Base-by-base conservation (phyloP, 140 eudicot species). In the Ambrosia hybrid region DNA sequence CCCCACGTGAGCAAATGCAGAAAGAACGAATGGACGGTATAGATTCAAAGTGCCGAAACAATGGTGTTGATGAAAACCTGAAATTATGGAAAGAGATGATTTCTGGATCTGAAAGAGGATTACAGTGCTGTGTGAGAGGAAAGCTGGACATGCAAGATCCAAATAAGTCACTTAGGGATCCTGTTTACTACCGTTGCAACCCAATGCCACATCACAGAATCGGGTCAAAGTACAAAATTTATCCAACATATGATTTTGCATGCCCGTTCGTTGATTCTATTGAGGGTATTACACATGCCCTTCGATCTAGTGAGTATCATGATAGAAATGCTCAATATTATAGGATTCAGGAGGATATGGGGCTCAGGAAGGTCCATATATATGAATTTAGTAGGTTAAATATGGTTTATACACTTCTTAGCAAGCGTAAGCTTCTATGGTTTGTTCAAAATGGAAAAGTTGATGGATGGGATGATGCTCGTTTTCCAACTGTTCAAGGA, bases 381-480 rank as follows among this genome's bases (percentile, higher is more conserved):
- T 94, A 90, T 68, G 97, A 94, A 73, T 94, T 94, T 59, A 90
- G 99, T 60, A 75, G 99, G 67, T 75, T 94, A 64, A 94, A 94
- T 73, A 77, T 94, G 96, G 99, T 94, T 33, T 86, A 94, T 63
- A 94, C 99, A 17, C 99, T 94, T 88, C 92, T 94, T 43, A 90
- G 99, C 78, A 94, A 90, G 75, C 86, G 99, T 9, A 94, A 94
- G 80, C 86, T 94, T 49, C 83, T 86, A 9, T 88, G 99, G 99
- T 94, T 94, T 83, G 99, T 94, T 55, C 88, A 88, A 39, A 90
- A 94, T 55, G 94, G 91, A 13, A 84, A 84, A 68, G 99, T 94
- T 72, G 97, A 94, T 8, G 96, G 99, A 17, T 94, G 99, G 99
- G 92, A 94, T 80, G 97, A 94, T 88, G 88, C 99, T 43, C 86